A percentile compares a stretch with the other conserved stretches of the same genome.
These are phyloP conservation scores for Ramularia endophylla DNA, from an alignment of 2,329 filamentous ascomycete species.

Conservation along the genomic window DNA sequence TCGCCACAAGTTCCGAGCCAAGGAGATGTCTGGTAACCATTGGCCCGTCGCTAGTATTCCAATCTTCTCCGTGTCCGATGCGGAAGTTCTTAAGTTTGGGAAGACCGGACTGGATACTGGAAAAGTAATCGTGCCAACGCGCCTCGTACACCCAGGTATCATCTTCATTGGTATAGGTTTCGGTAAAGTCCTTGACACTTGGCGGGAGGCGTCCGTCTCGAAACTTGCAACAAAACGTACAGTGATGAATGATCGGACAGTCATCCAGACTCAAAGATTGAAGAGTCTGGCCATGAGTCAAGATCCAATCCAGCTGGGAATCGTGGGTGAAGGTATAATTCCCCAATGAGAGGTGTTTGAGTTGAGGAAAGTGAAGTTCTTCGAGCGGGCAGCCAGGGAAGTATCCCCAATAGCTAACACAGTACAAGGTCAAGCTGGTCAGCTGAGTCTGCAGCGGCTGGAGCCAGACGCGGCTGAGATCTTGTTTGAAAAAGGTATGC, in stretches of 20 bases:
- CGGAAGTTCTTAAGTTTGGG: slow-evolving; percentile 7
- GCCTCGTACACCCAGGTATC: slow-evolving; percentile 3
- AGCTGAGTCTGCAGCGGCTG: slow-evolving; percentile 18
- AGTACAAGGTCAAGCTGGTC: slow-evolving; percentile 37
- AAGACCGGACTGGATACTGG: slow-evolving; percentile 1
- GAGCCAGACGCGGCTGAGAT: slow-evolving; percentile 22
- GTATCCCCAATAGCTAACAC: slow-evolving; percentile 36
- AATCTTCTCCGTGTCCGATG: slow-evolving; percentile 1
- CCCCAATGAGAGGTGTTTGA: slow-evolving; percentile 37
- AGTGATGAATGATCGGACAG: slow-evolving; percentile 28
- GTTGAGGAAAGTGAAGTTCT: slow-evolving; percentile 32
- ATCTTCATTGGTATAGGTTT: background rate
- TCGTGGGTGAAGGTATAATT: slow-evolving; percentile 41
- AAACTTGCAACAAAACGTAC: background rate
- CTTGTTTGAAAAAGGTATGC: slow-evolving; percentile 19
- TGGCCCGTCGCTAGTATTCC: background rate
- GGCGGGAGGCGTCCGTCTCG: background rate
- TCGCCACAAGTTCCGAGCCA: background rate
- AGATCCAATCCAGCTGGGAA: slow-evolving; percentile 45
- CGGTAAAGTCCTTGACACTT: background rate
- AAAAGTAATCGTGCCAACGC: slow-evolving; percentile 12
- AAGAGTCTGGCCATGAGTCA: slow-evolving; percentile 35
- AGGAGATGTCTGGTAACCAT: background rate
- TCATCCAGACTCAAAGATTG: slow-evolving; percentile 40
- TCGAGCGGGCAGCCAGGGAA: slow-evolving; percentile 35